A percentile compares a stretch with the other conserved stretches of the same genome.
Evolutionary conservation across 2,329 filamentous ascomycete genomes (phyloP).

Genomic region (Aspergillus unguis): DNA sequence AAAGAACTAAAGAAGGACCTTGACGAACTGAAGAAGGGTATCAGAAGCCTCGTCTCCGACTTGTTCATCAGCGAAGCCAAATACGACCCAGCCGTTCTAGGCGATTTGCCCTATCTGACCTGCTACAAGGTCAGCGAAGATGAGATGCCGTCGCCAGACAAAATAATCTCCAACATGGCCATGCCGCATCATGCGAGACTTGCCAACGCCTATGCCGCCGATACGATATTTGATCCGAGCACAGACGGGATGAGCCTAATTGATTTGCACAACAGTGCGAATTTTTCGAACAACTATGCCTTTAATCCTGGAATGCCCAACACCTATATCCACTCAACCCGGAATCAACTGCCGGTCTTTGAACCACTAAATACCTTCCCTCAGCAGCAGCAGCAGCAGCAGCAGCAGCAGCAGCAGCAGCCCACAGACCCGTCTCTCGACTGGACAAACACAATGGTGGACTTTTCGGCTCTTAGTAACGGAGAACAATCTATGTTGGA

Average conservation of each 20-base stretch:
- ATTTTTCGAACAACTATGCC: background rate
- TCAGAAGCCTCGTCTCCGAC: slow-evolving; percentile 30
- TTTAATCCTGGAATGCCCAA: background rate
- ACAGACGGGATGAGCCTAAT: background rate
- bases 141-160: slow-evolving; percentile 10
- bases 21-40: slow-evolving; percentile 38
- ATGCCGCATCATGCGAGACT: too few species aligned
- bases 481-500: background rate
- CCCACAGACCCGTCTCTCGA: background rate
- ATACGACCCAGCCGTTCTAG: slow-evolving; percentile 32
- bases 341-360: too few species aligned
- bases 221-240: too few species aligned
- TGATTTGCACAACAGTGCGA: background rate
- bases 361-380: too few species aligned
- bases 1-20: slow-evolving; percentile 23
- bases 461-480: background rate
- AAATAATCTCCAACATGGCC: too few species aligned
- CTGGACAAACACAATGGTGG: background rate
- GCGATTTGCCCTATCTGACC: slow-evolving; percentile 42
- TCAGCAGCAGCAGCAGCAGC: background rate
- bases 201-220: too few species aligned
- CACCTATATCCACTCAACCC: background rate
- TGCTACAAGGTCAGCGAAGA: slow-evolving; percentile 38
- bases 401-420: background rate
- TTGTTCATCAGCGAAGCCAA: slow-evolving; percentile 41